Percentiles rank a stretch among this genome's conserved stretches.
Evolutionary conservation across 1,139 yeast species (phyloP).

Genomic region (Nakaseomyces glabratus): DNA sequence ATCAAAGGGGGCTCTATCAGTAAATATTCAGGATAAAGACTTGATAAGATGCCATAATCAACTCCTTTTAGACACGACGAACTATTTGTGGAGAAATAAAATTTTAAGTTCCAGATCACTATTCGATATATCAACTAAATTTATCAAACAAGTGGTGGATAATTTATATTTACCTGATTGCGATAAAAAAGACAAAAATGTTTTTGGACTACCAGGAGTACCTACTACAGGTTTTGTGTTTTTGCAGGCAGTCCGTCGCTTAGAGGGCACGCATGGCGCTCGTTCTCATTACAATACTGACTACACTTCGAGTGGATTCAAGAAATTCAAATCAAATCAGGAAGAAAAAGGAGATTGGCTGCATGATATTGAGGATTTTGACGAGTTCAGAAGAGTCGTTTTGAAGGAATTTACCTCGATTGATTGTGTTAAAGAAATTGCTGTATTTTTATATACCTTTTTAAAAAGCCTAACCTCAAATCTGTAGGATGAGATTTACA

Average conservation of each 20-base stretch:
- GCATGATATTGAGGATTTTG: conserved; percentile 27
- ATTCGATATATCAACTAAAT: conserved; percentile 29
- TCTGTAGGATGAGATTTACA: too few species aligned
- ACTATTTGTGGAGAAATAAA: conserved; percentile 55
- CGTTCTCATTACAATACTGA: conserved; percentile 41
- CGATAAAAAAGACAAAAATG: conserved; percentile 28
- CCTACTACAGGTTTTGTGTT: conserved; percentile 46
- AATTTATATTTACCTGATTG: conserved; percentile 34
- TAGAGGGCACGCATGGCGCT: conserved; percentile 12
- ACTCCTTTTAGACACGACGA: conserved; percentile 51
- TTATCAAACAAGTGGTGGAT: conserved; percentile 35
- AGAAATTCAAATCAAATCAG: conserved; percentile 12
- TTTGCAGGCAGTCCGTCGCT: conserved; percentile 8
- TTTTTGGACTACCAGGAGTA: conserved; percentile 46
- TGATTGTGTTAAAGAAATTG: conserved; percentile 37
- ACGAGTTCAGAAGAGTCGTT: conserved; percentile 36
- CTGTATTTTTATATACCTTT: conserved; percentile 40
- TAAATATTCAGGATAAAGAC: conserved; percentile 20
- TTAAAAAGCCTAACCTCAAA: conserved; percentile 34
- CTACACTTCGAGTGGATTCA: conserved; percentile 22
- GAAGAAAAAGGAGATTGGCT: conserved; percentile 31
- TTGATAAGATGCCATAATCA: conserved; percentile 39
- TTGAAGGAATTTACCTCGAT: conserved; percentile 32
- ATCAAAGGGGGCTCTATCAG: conserved; percentile 33
- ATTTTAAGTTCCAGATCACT: conserved; percentile 36